Base-by-base conservation (phyloP, 768 basidiomycete genomes). In the Podaxis carcinomalis region DNA sequence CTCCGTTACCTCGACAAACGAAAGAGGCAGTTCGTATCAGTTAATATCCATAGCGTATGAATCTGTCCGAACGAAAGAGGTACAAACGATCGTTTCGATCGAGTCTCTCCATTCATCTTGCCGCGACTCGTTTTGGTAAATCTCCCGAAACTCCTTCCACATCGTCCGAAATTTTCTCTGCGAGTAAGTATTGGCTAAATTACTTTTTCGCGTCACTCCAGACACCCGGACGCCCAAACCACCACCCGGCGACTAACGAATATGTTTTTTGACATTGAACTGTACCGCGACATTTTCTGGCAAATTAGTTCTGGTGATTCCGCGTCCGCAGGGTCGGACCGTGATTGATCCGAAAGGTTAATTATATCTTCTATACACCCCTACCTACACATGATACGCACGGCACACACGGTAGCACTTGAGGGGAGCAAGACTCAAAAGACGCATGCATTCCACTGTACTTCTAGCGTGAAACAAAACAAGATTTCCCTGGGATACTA, bases 321-420 rank as follows among this genome's bases (percentile, higher is more conserved):
- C 4, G 40, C 5, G n/a, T 14, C 4, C 4, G 27, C 10, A 14
- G 54, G 21, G 5, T 23, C 54, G 54, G 54, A 5, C 56, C 56
- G 56, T 39, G 4, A 4, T 47, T 50, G 47, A 57, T 50, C 56
- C 56, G 35, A 57, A 21, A 47, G 28, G 21, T 16, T 57, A 57
- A 21, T 50, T 39, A 23, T 49, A 49, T 6, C 46, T 14, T 14
- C n/a, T 36, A 57, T 50, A 57, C 23, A 19, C 27, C 13, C 5
- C 46, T 28, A 35, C 47, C 6, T 28, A 28, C 27, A 50, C 40
- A 27, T 35, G 56, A 35, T 44, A 14, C 47, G 25, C 47, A 37
- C 19, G 46, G 5, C 16, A 39, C 7, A 27, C 35, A 44, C 14
- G 39, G 25, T 11, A 14, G 21, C 23, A 21, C 16, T 25, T 42